Conservation (phyloP, 2,329 filamentous ascomycete genomes). For the Proliferodiscus dingleyae region DNA sequence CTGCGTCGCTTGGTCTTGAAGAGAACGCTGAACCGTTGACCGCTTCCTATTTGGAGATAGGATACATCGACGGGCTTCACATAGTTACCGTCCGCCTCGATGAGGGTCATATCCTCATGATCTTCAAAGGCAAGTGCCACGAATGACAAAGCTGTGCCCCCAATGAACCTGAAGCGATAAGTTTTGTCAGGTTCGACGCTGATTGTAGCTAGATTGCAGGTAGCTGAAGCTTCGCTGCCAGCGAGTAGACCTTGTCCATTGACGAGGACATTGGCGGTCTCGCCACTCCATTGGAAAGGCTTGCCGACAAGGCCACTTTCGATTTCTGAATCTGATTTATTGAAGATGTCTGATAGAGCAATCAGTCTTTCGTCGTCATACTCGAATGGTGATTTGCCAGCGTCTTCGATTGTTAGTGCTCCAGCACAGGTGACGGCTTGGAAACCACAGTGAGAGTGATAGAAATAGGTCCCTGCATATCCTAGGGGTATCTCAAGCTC, state of each 20-base stretch:
- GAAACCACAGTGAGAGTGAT: slow-evolving; percentile 50
- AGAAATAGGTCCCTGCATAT: slow-evolving; percentile 49
- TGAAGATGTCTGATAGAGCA: slow-evolving; percentile 52
- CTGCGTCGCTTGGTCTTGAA: slow-evolving; percentile 37
- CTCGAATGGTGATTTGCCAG: slow-evolving; percentile 40
- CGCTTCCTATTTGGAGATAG: slow-evolving; percentile 35
- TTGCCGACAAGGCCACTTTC: slow-evolving; percentile 42
- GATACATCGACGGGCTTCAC: slow-evolving; percentile 15
- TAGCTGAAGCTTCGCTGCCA: slow-evolving; percentile 35
- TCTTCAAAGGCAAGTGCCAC: slow-evolving; percentile 50
- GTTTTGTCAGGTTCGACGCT: slow-evolving; percentile 54
- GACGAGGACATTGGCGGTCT: slow-evolving; percentile 51
- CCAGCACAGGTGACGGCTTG: slow-evolving; percentile 44
- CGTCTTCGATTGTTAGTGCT: slow-evolving; percentile 39
- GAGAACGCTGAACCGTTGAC: slow-evolving; percentile 45
- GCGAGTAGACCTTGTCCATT: slow-evolving; percentile 53
- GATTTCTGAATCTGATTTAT: slow-evolving; percentile 47
- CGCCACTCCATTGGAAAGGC: slow-evolving; percentile 55
- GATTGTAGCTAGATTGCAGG: slow-evolving; percentile 46
- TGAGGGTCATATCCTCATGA: slow-evolving; percentile 55
- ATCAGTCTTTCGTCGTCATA: slow-evolving; percentile 59
- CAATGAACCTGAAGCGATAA: slow-evolving; percentile 59
- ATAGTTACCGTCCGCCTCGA: slow-evolving; percentile 51
- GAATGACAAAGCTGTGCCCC: slow-evolving; percentile 50
- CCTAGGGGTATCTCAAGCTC: slow-evolving; percentile 40